phyloP scores from a whole-genome alignment of 2,329 filamentous ascomycete species.

The Clarireedia hainanense region DNA sequence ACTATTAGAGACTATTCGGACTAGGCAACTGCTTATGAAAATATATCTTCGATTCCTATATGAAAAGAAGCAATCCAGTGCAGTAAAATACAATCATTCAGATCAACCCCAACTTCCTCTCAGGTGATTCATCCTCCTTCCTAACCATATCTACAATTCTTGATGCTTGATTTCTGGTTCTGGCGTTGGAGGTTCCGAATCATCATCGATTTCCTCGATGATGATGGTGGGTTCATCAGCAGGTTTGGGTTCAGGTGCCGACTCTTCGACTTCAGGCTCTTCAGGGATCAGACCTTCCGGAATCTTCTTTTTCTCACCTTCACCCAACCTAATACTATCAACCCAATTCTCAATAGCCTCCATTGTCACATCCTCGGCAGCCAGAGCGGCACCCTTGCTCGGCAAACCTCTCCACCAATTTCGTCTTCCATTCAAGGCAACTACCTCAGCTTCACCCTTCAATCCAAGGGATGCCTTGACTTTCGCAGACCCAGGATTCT shows the following conservation, averaged over 20 bases:
- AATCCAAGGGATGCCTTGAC: constrained; percentile 59
- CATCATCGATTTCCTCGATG: constrained; percentile 1
- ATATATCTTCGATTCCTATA: not conserved
- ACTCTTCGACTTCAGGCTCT: constrained; percentile 32
- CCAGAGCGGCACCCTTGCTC: constrained; percentile 16
- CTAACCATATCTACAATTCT: constrained; percentile 5
- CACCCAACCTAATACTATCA: constrained; percentile 83
- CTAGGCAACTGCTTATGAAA: not conserved
- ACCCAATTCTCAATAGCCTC: constrained; percentile 75
- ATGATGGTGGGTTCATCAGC: constrained; percentile 6
- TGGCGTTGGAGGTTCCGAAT: not conserved
- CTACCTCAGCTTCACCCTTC: constrained; percentile 54
- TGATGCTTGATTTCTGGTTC: constrained; percentile 9
- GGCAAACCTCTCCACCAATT: constrained; percentile 75
- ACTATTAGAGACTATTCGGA: not conserved
- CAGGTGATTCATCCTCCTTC: not conserved
- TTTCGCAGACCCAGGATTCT: constrained; percentile 46
- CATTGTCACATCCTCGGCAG: constrained; percentile 42
- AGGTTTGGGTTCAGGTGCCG: constrained; percentile 21
- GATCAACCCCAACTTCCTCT: not conserved
- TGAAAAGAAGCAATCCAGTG: not conserved
- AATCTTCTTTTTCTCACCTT: constrained; percentile 70
- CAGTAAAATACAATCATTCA: too few species aligned
- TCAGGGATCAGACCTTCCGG: constrained; percentile 50
- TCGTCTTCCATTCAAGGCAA: constrained; percentile 79